phyloP scores from a whole-genome alignment of 495 filamentous ascomycete genomes.

The Alectoria sarmentosa region DNA sequence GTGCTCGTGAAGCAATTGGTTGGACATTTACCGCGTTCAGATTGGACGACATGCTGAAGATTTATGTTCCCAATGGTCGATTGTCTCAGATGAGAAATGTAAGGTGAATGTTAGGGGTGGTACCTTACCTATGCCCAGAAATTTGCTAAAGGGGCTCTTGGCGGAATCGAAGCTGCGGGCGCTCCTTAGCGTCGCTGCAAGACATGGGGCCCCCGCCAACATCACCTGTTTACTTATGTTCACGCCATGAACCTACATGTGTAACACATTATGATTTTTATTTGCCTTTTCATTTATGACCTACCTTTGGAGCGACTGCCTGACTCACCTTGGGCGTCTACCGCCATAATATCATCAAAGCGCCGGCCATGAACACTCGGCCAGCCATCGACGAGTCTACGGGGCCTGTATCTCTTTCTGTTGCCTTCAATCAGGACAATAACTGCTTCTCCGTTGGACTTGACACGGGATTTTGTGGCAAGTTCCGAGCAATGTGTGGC shows the following conservation, averaged over 20 bases:
- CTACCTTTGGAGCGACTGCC: background rate
- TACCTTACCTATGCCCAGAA: constrained; percentile 11
- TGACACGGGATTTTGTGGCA: constrained; percentile 82
- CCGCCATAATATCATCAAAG: constrained; percentile 11
- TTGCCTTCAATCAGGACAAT: constrained; percentile 79
- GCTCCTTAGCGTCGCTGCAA: background rate
- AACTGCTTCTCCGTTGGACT: constrained; percentile 86
- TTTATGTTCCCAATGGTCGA: constrained; percentile 12
- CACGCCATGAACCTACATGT: background rate
- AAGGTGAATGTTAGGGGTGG: background rate
- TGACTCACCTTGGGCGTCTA: constrained; percentile 7
- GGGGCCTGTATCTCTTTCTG: constrained; percentile 70
- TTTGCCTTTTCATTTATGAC: background rate
- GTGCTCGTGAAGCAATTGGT: constrained; percentile 8
- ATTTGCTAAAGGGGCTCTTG: constrained; percentile 22
- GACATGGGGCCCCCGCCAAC: background rate
- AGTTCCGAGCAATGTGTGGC: constrained; percentile 27
- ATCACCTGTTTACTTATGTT: constrained; percentile 14
- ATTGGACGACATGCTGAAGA: constrained; percentile 52
- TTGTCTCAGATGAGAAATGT: constrained; percentile 15
- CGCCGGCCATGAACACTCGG: constrained; percentile 75
- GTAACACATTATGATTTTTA: constrained; percentile 2
- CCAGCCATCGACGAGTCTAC: constrained; percentile 72
- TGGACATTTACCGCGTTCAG: constrained; percentile 52
- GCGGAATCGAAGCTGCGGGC: constrained; percentile 6